These are phyloP conservation scores for Phytophthora cajani DNA, from an alignment of 352 stramenopile species.

Conservation along the genomic window DNA sequence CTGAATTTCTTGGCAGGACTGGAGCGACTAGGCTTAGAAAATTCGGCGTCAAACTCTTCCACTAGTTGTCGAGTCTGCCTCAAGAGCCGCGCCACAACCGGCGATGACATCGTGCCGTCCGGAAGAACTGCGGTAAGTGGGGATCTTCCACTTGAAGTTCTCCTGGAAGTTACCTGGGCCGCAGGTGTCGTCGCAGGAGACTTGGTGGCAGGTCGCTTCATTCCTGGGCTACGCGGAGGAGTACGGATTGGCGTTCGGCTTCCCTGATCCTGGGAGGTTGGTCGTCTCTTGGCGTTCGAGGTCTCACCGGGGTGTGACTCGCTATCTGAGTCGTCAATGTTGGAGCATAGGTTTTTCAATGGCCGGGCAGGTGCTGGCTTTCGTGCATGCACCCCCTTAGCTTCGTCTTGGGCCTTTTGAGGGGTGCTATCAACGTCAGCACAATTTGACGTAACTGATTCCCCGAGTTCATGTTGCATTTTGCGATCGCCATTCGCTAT, in stretches of 20 bases:
- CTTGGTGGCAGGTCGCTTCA: not conserved
- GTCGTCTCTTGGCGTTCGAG: not conserved
- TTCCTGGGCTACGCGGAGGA: constrained; percentile 5
- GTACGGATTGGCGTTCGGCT: constrained; percentile 16
- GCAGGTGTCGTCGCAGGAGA: constrained; percentile 7
- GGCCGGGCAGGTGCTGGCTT: constrained; percentile 5
- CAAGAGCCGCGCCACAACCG: constrained; percentile 32
- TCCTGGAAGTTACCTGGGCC: constrained; percentile 8
- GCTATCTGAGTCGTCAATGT: constrained; percentile 53
- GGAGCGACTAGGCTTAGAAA: constrained; percentile 10
- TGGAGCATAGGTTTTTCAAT: constrained; percentile 52
- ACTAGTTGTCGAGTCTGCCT: constrained; percentile 38
- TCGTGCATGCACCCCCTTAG: not conserved
- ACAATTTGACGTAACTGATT: not conserved
- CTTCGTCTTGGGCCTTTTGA: not conserved
- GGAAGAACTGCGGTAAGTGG: constrained; percentile 19
- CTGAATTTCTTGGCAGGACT: constrained; percentile 3
- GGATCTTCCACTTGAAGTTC: not conserved
- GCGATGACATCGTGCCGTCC: constrained; percentile 26
- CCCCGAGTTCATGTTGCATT: not conserved
- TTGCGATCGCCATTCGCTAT: not conserved
- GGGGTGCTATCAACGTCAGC: constrained; percentile 3
- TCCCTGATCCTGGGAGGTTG: not conserved
- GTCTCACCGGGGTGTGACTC: not conserved
- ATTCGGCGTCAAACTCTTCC: constrained; percentile 36